phyloP scores from a whole-genome alignment of 192 early-diverging fungal species.

The Linnemannia exigua region DNA sequence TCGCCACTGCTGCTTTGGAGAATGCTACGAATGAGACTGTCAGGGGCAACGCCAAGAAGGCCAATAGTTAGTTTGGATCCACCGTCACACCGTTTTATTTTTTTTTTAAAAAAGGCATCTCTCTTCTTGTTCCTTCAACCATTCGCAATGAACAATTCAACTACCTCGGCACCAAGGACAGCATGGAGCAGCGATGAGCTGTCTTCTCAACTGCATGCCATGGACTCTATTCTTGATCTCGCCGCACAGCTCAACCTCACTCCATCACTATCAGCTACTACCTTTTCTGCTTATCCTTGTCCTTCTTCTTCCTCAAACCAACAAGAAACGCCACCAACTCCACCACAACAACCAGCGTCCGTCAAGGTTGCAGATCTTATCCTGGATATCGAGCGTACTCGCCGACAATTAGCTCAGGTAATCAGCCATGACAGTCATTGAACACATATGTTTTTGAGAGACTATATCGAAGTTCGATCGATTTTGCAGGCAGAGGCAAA shows the following conservation, averaged over 20 bases:
- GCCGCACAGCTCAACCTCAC: slow-evolving; percentile 17
- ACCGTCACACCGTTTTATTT: background rate
- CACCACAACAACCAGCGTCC: background rate
- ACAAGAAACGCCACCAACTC: slow-evolving; percentile 1
- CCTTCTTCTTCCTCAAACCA: background rate
- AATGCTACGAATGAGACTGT: background rate
- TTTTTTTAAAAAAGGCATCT: background rate
- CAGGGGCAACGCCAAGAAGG: background rate
- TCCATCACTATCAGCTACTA: background rate
- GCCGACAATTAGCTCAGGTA: slow-evolving; percentile 11
- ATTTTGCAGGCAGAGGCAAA: no score
- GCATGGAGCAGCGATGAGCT: slow-evolving; percentile 11
- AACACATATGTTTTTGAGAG: no score
- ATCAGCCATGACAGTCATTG: no score
- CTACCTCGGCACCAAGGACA: background rate
- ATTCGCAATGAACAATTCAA: background rate
- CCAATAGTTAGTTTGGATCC: background rate
- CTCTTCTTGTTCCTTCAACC: background rate
- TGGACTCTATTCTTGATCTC: slow-evolving; percentile 23
- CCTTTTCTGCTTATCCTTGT: background rate
- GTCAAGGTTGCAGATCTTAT: background rate
- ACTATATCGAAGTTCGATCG: no score
- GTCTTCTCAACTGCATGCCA: slow-evolving; percentile 13
- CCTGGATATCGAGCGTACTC: slow-evolving; percentile 5
- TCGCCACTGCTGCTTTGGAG: background rate